These are phyloP conservation scores for Tulasnella sp. DNA, from an alignment of 768 basidiomycete species.

Conservation along the genomic window DNA sequence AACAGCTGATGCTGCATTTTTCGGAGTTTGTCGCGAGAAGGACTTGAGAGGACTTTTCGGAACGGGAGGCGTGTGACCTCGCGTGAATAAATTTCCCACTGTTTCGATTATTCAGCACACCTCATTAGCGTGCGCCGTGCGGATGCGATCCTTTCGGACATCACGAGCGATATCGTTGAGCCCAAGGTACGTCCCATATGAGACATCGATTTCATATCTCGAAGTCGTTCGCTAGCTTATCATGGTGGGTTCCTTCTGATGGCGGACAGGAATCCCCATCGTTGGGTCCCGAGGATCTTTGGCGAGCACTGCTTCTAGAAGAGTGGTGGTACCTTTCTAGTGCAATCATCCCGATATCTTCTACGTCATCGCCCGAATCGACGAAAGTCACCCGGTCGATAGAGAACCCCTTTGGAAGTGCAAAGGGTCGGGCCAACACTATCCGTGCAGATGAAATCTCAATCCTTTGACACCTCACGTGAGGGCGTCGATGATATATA, in stretches of 20 bases:
- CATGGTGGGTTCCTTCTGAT: neutral
- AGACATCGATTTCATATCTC: neutral
- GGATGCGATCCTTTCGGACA: too few species aligned
- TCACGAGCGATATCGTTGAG: too few species aligned
- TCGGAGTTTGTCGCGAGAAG: neutral
- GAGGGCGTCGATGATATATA: neutral
- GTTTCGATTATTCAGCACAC: neutral
- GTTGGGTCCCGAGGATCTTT: neutral
- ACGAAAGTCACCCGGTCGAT: neutral
- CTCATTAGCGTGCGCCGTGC: too few species aligned
- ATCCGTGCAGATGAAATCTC: neutral
- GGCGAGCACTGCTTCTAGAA: neutral
- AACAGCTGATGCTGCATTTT: neutral
- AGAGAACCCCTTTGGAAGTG: neutral
- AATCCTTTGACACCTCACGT: neutral
- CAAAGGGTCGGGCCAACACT: neutral
- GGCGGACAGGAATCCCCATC: neutral
- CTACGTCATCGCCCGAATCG: neutral
- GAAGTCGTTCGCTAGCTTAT: neutral
- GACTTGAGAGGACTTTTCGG: neutral
- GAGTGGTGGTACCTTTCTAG: neutral
- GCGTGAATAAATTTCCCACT: neutral
- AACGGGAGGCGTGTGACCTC: neutral
- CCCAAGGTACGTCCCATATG: neutral
- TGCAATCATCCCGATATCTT: neutral